phyloP scores from a whole-genome alignment of 441 rosid species.

The Erodium trifolium region DNA sequence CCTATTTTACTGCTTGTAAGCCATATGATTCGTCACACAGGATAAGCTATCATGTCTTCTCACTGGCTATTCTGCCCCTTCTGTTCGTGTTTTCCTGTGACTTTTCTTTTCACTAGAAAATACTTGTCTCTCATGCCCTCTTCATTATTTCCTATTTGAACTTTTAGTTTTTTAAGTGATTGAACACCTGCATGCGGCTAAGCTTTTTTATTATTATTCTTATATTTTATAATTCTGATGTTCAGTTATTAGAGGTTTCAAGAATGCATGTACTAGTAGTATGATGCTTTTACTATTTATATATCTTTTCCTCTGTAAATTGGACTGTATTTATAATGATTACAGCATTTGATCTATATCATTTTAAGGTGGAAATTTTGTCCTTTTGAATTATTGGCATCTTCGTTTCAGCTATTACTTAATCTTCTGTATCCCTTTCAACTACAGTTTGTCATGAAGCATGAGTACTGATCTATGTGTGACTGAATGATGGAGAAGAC shows the following conservation, averaged over 20 bases:
- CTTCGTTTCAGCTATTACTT: background rate
- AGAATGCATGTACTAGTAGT: background rate
- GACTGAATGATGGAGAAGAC: background rate
- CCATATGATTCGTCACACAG: background rate
- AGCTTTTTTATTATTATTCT: background rate
- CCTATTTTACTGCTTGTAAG: background rate
- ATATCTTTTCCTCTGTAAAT: background rate
- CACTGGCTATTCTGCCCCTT: constrained; percentile 1
- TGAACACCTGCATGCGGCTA: background rate
- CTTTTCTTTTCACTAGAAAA: background rate
- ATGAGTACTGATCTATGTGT: background rate
- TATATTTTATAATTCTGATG: background rate
- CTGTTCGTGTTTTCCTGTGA: background rate
- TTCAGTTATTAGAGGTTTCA: background rate
- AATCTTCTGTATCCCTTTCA: background rate
- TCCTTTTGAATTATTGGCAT: background rate
- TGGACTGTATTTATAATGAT: background rate
- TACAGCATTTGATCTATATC: background rate
- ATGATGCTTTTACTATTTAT: background rate
- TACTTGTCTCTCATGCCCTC: background rate
- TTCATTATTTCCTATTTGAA: background rate
- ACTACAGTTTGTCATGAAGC: background rate
- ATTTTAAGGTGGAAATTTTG: background rate
- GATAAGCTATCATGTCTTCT: background rate
- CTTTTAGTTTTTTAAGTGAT: background rate